Base-by-base conservation (phyloP, 2,329 filamentous ascomycete species). In the Scedosporium apiospermum region DNA sequence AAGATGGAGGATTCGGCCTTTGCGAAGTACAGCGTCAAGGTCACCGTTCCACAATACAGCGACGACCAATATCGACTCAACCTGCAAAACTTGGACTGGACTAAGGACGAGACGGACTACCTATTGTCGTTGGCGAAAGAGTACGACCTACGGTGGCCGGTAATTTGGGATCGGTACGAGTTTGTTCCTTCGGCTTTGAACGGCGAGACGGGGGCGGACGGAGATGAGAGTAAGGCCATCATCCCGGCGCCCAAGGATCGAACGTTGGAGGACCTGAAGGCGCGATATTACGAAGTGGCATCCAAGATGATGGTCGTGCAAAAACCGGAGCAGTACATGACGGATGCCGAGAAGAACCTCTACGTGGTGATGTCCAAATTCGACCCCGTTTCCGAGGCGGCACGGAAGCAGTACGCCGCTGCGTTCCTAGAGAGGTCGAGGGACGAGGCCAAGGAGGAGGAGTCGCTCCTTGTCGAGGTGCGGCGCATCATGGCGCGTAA, bases 81-180 rank as follows among this genome's bases (percentile, higher is more conserved):
- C 65, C 76, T 99, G 60, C 82, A 86, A 68, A 88, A 81, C 70
- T 79, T 85, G 14, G 87, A 93, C 68, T 99, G 95, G 95, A 88
- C 89, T 14, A 91, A 89, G 70, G 88, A 95, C 69, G 95, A 99
- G 76, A 99, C 95, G 7, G 92, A 97, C 71, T 97, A 97, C 71
- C 76, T 99, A 65, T 83, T 98, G 71, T 78, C 84, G 3, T 73
- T 93, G 42, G 90, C 86, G 14, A 82, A 82, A 63, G 88, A 93
- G 57, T 96, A 87, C 71, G 91, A 96, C 70, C 81, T 96, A 64
- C 88, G 95, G 67, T 99, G 95, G 92, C 83, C 93, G 3, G 74
- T 98, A 16, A 90, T 99, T 64, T 91, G 88, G 80, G 95, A 99
- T 73, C 89, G 93, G 63, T 99, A 97, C 76, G 90, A 96, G 62